Percentiles rank a stretch among this genome's conserved stretches.
phyloP scores from a whole-genome alignment of 805 yeast species.

The Cyberlindnera misumaiensis region DNA sequence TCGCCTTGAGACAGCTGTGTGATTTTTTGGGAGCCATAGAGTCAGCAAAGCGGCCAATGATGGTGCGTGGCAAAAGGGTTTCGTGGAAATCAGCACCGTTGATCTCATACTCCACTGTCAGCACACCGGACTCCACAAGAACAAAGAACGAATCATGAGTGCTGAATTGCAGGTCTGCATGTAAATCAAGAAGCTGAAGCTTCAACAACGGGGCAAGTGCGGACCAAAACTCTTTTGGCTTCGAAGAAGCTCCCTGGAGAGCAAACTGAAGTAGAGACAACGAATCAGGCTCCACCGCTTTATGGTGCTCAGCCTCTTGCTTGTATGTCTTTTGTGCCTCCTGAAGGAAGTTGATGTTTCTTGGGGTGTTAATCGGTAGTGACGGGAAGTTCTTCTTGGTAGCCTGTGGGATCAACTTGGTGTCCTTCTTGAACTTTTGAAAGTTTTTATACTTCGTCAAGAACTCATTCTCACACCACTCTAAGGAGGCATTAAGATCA shows the following conservation, averaged over 20 bases:
- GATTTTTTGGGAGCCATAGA: slow-evolving; percentile 30
- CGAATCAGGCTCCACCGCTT: slow-evolving; percentile 24
- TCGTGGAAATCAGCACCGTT: slow-evolving; percentile 29
- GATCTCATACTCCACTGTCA: slow-evolving; percentile 45
- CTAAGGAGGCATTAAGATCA: slow-evolving; percentile 80
- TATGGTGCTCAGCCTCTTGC: slow-evolving; percentile 15
- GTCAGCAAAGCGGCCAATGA: slow-evolving; percentile 38
- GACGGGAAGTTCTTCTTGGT: slow-evolving; percentile 1
- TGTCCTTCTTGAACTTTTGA: slow-evolving; percentile 17
- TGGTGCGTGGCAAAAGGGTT: slow-evolving; percentile 47
- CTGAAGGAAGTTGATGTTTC: slow-evolving; percentile 33
- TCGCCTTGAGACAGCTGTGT: slow-evolving; percentile 45
- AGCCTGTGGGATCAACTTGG: slow-evolving; percentile 1
- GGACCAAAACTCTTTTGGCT: slow-evolving; percentile 8
- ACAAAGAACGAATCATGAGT: slow-evolving; percentile 36
- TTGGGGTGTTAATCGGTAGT: slow-evolving; percentile 30
- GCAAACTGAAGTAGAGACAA: slow-evolving; percentile 7
- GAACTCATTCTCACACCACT: slow-evolving; percentile 95
- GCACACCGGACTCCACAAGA: slow-evolving; percentile 50
- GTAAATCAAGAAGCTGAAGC: slow-evolving; percentile 41
- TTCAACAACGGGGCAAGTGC: slow-evolving; percentile 12
- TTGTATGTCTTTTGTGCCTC: slow-evolving; percentile 30
- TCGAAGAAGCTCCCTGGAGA: slow-evolving; percentile 7
- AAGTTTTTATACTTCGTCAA: slow-evolving; percentile 36
- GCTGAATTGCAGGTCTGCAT: slow-evolving; percentile 39